Base-by-base conservation (phyloP, 108 stramenopile species). In the Cyclostephanos tholiformis region DNA sequence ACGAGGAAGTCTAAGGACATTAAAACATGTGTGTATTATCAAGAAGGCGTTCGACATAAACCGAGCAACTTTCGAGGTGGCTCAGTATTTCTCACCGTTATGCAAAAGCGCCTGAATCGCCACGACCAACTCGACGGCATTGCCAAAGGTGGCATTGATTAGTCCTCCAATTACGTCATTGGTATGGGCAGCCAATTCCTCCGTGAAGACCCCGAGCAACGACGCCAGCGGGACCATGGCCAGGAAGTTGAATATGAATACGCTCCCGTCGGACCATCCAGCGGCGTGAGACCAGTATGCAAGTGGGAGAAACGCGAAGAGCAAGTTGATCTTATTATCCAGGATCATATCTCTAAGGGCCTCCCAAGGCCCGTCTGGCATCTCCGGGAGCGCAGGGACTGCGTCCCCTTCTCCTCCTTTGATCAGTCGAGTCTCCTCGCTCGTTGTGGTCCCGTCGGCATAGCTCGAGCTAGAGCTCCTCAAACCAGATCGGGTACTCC, bases 101-200 rank as follows among this genome's bases (percentile, higher is more conserved):
- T 81, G 85, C 70, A 88, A 56, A 22, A 97, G 61, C 4, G 95
- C 96, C 41, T 94, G 89, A 43, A 97, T 89, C 12, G 89, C 93
- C 39, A 96, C 88, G 10, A 98, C 92, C 9, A 97, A 76, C 76
- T 98, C 98, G 19, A 96, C 95, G 14, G 95, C 94, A 79, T 99
- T 99, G 52, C 98, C 98, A 75, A 99, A 95, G 29, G 98, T 97
- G 38, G 97, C 98, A 84, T 99, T 97, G 79, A 99, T 79, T 14
- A 99, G 77, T 59, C 98, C 98, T 11, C 97, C 98, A 64, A 98
- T 86, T 1, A 94, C 89, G 58, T 97, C 89, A 68, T 96, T 97
- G 22, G 97, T 99, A 83, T 99, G 97, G 8, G 93, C 80, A 0
- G 97, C 95, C 6, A 98, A 83, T 77, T 97, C 96, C 82, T 99